Evolutionary conservation across 1,284 basidiomycete species (phyloP), one percentile per base, ranked within the genome.

Genomic region (Gastroboletus turbinatus): DNA sequence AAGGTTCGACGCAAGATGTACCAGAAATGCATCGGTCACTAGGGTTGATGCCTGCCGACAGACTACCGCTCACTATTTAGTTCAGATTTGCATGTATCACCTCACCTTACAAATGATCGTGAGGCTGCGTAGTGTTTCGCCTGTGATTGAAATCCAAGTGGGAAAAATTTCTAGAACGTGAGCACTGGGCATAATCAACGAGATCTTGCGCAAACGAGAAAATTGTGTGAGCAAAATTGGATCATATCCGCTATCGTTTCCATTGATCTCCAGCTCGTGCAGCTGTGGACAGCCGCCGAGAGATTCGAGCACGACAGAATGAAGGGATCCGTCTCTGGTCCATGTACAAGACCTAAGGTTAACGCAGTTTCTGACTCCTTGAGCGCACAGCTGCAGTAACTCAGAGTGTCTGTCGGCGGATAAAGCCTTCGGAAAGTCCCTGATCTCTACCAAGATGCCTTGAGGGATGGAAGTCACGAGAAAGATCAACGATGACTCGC

Each of bases 271-370:
- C 6, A 91, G 71, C 45, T 83, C 81, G 30, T 69, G 62, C 9
- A 90, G 71, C 2, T 70, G 61, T 0, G 70, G 62, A 36, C 76
- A 80, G 17, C 62, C 48, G 5, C 72, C 70, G 7, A 90, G 71
- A 17, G 79, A 78, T 27, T 76, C 63, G 11, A 91, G 74, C 27
- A 88, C 79, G 1, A 74, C 71, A 3, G 82, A 80, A 39, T 76
- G 82, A 27, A 91, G 72, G 3, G 88, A 83, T 4, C 87, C 86
- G 61, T 90, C 85, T 40, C 88, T 80, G 7, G 88, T 90, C 88
- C 88, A 91, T 10, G 81, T 82, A 64, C 85, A 89, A 7, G 82
- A 75, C 35, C 62, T 73, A 11, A 91, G 76, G 58, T 83, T 82
- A 33, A 72, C 62, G 62, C 87, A 88, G 61, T 90, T 87, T 46